Evolutionary conservation across 2,329 filamentous ascomycete genomes (phyloP), one percentile per base, ranked within the genome.

Genomic region (Fusarium mundagurra): DNA sequence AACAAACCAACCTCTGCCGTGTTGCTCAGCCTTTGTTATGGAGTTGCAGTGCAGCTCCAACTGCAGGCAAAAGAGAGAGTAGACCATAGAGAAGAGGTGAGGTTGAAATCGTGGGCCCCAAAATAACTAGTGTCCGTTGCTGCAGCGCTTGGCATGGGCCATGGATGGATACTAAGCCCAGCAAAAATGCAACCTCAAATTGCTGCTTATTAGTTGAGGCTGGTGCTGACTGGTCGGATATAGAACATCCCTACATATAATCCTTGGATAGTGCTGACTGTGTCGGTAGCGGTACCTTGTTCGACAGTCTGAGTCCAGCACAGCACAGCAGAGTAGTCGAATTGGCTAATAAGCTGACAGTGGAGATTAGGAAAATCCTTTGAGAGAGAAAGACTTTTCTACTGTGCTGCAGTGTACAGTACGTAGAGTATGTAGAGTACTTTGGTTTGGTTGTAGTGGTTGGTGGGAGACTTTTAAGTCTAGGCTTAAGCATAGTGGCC

Each of bases 131-230:
- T 51, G 57, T 44, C 71, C 67, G 67, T 41, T 58, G 43, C 22
- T 61, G 59, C 61, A 68, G 50, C 36, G 51, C 64, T 65, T 72
- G 63, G 64, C 68, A 60, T 55, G n/a, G n/a, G 51, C 45, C 67
- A 54, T 51, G n/a, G n/a, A n/a, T n/a, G 24, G 34, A 55, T 41
- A n/a, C 11, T 43, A 24, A 34, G 20, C 39, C 38, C 29, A 22
- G 63, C 48, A 34, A 48, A 48, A 45, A 45, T 74, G 71, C 48
- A 61, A 59, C 71, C 50, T 63, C 34, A 68, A 47, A 63, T 68
- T 73, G 61, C 54, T 57, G 58, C 62, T 74, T 73, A 64, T 61
- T 72, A 64, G 47, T 45, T 64, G 63, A 47, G 71, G 67, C 71
- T 73, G 71, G 67, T 71, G 71, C 71, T 73, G 58, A 73, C 71